Percentiles rank a stretch among this genome's conserved stretches.
Conservation (phyloP, 257 asterid species). For the Solanum etuberosum region DNA sequence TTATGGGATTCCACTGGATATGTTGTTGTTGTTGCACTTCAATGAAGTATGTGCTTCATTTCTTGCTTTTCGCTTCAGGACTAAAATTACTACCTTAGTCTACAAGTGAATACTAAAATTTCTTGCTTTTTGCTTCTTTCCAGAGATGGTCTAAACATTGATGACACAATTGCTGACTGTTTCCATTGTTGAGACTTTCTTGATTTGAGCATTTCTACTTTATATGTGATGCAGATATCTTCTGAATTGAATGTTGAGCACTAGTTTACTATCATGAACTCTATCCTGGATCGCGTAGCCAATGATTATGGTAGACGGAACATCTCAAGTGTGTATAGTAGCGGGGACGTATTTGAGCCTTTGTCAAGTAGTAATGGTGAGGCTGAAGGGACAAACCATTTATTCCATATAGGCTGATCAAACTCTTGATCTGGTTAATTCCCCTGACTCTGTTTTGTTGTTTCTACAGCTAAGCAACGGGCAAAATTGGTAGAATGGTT, state of each 20-base stretch:
- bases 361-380: slow-evolving; percentile 47
- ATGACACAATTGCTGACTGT: neutral
- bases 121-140: neutral
- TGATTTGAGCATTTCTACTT: neutral
- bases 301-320: slow-evolving; percentile 30
- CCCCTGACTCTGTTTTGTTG: neutral
- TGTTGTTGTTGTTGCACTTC: too few species aligned
- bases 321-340: slow-evolving; percentile 20
- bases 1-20: too few species aligned
- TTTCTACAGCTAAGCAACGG: slow-evolving; percentile 48
- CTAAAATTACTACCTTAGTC: neutral
- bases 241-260: neutral
- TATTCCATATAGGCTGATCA: neutral
- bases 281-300: slow-evolving; percentile 20
- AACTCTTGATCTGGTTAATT: neutral
- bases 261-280: slow-evolving; percentile 7
- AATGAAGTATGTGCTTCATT: neutral
- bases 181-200: neutral
- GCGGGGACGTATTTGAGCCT: slow-evolving; percentile 55
- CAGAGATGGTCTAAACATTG: neutral
- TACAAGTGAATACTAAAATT: neutral
- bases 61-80: neutral
- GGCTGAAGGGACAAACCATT: neutral
- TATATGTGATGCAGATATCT: neutral
- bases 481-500: slow-evolving; percentile 63